Base-by-base conservation (phyloP, 352 stramenopile species). In the Phytophthora vignae region DNA sequence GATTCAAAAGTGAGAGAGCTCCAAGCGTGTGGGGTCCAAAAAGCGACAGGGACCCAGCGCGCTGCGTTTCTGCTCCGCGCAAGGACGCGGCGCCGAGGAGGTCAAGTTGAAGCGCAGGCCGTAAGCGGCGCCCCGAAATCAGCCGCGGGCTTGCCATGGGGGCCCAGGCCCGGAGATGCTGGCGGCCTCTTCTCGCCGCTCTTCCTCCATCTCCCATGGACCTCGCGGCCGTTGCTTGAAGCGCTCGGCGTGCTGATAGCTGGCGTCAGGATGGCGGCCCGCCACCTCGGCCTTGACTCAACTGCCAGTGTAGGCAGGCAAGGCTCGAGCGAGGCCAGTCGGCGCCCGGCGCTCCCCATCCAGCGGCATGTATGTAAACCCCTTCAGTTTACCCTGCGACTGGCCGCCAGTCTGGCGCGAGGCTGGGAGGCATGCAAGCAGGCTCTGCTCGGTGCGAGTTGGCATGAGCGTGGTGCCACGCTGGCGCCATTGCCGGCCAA, bases 21-120 rank as follows among this genome's bases (percentile, higher is more conserved):
- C 22, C 1, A 25, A 31, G 29, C 48, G 50, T 56, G 50, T 15
- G 12, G 50, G 22, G 17, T 38, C 4, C 19, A 19, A 2, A 12
- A 29, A 49, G 38, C 36, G 50, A 38, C 59, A 29, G 22, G 21
- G 15, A 8, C 9, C 17, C n/a, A 25, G 25, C 21, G 33, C 33
- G 33, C 29, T 71, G 64, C 64, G 46, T 71, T 71, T 71, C 64
- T 71, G 55, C 36, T 10, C n/a, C 38, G 64, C 21, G 27, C 48
- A 65, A 40, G 57, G 46, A 66, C 55, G 64, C 33, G 64, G 57
- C 56, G 15, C 11, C 21, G 49, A 55, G 22, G 4, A 46, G 7
- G 46, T 36, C 64, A 60, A 66, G 64, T 72, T 72, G 64, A 72
- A 71, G 64, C 27, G 54, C 5, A 31, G 27, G 27, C 27, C 27